phyloP scores from a whole-genome alignment of 805 yeast species.

The Zygosaccharomyces rouxii region DNA sequence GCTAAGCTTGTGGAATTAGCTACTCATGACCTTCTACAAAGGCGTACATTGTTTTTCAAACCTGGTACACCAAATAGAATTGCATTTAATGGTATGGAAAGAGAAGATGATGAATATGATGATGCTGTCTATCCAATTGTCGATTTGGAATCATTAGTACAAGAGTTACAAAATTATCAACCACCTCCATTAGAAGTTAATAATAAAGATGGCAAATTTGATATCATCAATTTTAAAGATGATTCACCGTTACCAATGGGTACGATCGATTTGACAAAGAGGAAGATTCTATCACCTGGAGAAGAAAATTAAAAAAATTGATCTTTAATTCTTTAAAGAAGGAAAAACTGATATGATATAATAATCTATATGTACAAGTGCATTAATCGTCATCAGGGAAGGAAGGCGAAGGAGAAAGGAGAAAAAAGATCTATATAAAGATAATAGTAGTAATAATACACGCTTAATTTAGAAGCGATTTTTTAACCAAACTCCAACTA shows the following conservation, averaged over 20 bases:
- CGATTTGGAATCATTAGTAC: slow-evolving; percentile 21
- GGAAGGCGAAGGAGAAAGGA: slow-evolving; percentile 2
- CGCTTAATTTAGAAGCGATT: slow-evolving; percentile 20
- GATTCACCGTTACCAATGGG: slow-evolving; percentile 14
- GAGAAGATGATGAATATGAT: slow-evolving; percentile 32
- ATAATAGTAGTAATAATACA: background rate
- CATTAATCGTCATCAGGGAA: slow-evolving; percentile 17
- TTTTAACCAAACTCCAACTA: slow-evolving; percentile 84
- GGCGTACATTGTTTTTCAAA: slow-evolving; percentile 42
- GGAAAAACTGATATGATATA: background rate
- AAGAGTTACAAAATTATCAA: slow-evolving; percentile 17
- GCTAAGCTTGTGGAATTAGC: slow-evolving; percentile 42
- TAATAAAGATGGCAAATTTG: slow-evolving; percentile 7
- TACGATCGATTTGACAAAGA: slow-evolving; percentile 7
- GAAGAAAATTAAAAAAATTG: background rate
- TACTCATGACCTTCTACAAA: slow-evolving; percentile 45
- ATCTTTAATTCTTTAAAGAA: background rate
- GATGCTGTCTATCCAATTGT: slow-evolving; percentile 25
- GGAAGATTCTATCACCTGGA: slow-evolving; percentile 3
- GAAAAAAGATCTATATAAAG: slow-evolving; percentile 3
- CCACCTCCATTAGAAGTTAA: slow-evolving; percentile 6
- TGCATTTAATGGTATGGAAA: slow-evolving; percentile 37
- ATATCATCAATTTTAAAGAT: slow-evolving; percentile 9
- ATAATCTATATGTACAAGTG: slow-evolving; percentile 22
- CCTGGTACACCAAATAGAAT: slow-evolving; percentile 60